Evolutionary conservation across 1,284 basidiomycete genomes (phyloP).

Genomic region (Bondarzewia mesenterica): DNA sequence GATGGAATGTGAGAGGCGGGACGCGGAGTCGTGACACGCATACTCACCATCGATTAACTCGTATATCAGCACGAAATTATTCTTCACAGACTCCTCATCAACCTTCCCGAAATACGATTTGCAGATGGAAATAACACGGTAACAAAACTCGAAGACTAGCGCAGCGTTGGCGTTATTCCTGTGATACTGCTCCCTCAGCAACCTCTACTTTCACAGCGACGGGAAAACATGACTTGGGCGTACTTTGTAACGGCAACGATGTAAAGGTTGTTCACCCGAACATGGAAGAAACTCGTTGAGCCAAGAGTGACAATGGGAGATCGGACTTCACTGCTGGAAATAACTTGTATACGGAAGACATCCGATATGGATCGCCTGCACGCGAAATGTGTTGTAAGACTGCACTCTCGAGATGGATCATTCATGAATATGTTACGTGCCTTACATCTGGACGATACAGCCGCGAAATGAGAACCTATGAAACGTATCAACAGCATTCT

Average conservation of each 20-base stretch:
- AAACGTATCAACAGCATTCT: constrained; percentile 2
- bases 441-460: constrained; percentile 92
- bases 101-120: constrained; percentile 97
- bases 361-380: constrained; percentile 91
- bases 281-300: constrained; percentile 96
- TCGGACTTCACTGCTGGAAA: constrained; percentile 93
- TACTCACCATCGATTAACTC: constrained; percentile 84
- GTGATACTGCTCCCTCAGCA: constrained; percentile 3
- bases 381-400: too few relatives aligned
- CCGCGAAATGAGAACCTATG: constrained; percentile 86
- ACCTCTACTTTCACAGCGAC: background rate
- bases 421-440: constrained; percentile 35
- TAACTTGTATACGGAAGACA: constrained; percentile 96
- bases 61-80: constrained; percentile 96
- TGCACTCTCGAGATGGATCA: background rate
- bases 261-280: constrained; percentile 91
- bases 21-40: background rate
- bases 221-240: constrained; percentile 18
- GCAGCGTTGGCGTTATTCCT: constrained; percentile 97
- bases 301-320: constrained; percentile 97
- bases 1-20: constrained; percentile 8
- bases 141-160: constrained; percentile 96
- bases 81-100: constrained; percentile 97
- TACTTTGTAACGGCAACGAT: constrained; percentile 93
- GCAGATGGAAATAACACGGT: constrained; percentile 90